Evolutionary conservation across 1,139 yeast species (phyloP), one percentile per base, ranked within the genome.

Genomic region (Yamadazyma oceani): DNA sequence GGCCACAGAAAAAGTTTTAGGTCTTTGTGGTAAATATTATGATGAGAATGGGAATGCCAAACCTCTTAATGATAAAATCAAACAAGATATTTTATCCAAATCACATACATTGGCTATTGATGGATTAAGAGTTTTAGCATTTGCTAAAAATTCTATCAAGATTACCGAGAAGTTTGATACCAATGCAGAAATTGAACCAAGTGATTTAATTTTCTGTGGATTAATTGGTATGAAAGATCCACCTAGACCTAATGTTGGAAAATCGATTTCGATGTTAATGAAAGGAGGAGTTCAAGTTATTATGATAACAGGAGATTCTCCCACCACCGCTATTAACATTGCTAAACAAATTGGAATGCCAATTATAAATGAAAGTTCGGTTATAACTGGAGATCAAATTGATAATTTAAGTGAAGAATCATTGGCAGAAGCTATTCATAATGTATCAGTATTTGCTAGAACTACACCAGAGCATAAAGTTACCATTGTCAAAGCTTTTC

Each of bases 281-380:
- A 81, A 81, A 54, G 96, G 97, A 44, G 96, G 97, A 36, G 97
- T 92, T 29, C 95, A 88, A 57, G 89, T 92, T 12, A 85, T 92
- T 37, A 92, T 92, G 97, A 90, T 92, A 49, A 92, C 98, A 14
- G 98, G 98, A 50, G 98, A 92, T 61, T 78, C 90, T 32, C 96
- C 90, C 49, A 80, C 85, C 9, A 92, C 98, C n/a, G 98, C 97
- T 3, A 65, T 76, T 13, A 83, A 87, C 46, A 89, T 94, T 58
- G 98, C 97, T 3, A 78, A 75, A 44, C 94, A 88, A 60, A 88
- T 89, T 51, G 97, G 97, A 22, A 88, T 92, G 74, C 95, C 96
- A 2, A 70, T 87, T 32, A 66, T 76, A 19, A 80, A 79, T 42
- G 74, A 75, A 19, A 75, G 78, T 40, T 75, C 87, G 28, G 88